Evolutionary conservation across 495 filamentous ascomycete species (phyloP).

Genomic region (Xylaria longipes): DNA sequence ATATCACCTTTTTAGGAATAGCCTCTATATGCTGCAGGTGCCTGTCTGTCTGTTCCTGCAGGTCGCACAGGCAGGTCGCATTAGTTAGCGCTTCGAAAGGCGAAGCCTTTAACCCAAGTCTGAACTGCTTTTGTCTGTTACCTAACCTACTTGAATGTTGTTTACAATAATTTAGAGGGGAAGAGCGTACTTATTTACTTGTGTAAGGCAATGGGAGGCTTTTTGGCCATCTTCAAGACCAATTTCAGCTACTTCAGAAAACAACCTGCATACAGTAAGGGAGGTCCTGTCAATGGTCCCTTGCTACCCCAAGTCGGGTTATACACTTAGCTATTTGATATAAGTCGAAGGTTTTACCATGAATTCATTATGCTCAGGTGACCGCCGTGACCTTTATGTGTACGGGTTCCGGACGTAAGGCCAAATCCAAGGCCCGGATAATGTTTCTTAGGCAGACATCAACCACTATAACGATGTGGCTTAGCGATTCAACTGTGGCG

Average conservation of each 20-base stretch:
- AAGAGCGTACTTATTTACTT: no score
- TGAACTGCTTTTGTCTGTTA: no score
- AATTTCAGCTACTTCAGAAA: not conserved
- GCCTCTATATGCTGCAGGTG: not conserved
- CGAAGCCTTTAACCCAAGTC: no score
- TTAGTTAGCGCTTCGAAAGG: not conserved
- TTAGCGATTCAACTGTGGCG: constrained; percentile 9
- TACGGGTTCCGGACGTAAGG: not conserved
- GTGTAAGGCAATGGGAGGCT: no score
- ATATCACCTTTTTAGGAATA: not conserved
- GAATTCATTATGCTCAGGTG: not conserved
- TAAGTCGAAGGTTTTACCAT: not conserved
- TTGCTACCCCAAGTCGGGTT: no score
- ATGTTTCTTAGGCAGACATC: not conserved
- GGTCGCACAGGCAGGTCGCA: no score
- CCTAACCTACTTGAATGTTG: no score
- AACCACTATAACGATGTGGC: not conserved
- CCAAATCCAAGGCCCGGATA: no score
- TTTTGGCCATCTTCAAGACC: no score
- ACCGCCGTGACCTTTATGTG: not conserved
- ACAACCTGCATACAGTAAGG: not conserved
- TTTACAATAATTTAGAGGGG: no score
- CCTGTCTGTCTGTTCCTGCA: constrained; percentile 28
- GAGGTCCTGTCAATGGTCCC: not conserved
- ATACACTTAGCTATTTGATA: not conserved